Conservation (phyloP, 176 grass and related monocot species). For the Oryza australiensis region DNA sequence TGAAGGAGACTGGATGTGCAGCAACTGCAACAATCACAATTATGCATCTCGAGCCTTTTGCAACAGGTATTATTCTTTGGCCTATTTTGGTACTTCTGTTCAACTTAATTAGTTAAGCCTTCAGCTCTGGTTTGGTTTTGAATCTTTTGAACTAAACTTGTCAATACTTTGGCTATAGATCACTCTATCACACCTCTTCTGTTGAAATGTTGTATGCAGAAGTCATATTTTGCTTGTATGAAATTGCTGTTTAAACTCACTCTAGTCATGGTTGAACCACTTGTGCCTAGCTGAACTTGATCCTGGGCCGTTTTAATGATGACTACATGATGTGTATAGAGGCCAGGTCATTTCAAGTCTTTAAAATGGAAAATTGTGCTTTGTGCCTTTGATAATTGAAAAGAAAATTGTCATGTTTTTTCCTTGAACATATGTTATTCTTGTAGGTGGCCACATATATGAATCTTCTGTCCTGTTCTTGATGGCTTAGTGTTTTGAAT, state of each 20-base stretch:
- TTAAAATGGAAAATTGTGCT: not conserved
- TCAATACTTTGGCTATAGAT: not conserved
- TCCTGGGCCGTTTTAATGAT: not conserved
- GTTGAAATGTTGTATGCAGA: not conserved
- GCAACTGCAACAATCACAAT: conserved; percentile 96
- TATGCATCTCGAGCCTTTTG: conserved; percentile 91
- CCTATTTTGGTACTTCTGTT: conserved; percentile 7
- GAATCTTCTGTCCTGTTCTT: not conserved
- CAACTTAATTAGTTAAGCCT: not conserved
- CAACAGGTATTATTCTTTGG: conserved; percentile 68
- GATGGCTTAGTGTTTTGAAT: not conserved
- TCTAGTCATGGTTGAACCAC: not conserved
- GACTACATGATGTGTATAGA: not conserved
- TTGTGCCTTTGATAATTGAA: not conserved
- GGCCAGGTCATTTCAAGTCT: not conserved
- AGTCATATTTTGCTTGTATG: conserved; percentile 14
- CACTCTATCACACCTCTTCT: not conserved
- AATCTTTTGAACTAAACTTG: not conserved
- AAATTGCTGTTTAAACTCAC: not conserved
- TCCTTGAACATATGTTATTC: not conserved
- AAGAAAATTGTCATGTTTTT: not conserved
- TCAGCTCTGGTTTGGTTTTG: conserved; percentile 5
- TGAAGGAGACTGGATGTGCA: conserved; percentile 96
- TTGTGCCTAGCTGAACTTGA: not conserved
- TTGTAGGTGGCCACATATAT: not conserved